Evolutionary conservation across 2,329 filamentous ascomycete species (phyloP), one percentile per base, ranked within the genome.

Genomic region (Massarina eburnea): DNA sequence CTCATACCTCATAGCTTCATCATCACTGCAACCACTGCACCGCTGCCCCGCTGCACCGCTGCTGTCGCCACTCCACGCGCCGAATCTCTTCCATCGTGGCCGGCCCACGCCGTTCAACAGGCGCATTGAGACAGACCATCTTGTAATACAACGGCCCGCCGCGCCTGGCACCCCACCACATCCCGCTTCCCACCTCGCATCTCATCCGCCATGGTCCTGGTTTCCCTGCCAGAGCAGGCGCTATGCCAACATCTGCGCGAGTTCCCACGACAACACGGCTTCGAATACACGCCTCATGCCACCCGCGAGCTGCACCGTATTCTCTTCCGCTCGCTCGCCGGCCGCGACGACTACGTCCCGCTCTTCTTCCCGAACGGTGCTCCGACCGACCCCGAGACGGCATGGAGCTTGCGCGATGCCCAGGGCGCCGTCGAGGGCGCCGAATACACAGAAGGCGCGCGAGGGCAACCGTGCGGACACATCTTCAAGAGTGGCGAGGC

Each of bases 401-500:
- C 76, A 35, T 86, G 91, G 80, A 94, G 88, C 70, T 77, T 99
- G 30, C 82, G 87, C 50, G 85, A 89, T 59, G 91, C 91, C 14
- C 95, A 99, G 67, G 92, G 91, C 15, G 89, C 89, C n/a, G 80
- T 90, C 46, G 91, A 96, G 64, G 92, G 94, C 9, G 90, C 92
- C 24, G 95, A 99, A 70, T 99, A 97, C 67, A 94, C 90, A 17
- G 88, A 92, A 57, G 87, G 88, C 6, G 94, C 94, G 12, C 84
- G 90, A 57, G 94, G 95, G 44, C 95, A 95, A 71, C 86, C 91
- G 37, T 99, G 94, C 68, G 95, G 94, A 3, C 95, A 99, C 75
- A 97, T 99, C 52, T 96, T 99, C 79, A 92, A 92, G 72, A 80
- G 83, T 12, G 94, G 92, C 40, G 94, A 99, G 75, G 91, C 91